Evolutionary conservation across 1,139 yeast species (phyloP), one percentile per base, ranked within the genome.

Genomic region (Geotrichum fermentans): DNA sequence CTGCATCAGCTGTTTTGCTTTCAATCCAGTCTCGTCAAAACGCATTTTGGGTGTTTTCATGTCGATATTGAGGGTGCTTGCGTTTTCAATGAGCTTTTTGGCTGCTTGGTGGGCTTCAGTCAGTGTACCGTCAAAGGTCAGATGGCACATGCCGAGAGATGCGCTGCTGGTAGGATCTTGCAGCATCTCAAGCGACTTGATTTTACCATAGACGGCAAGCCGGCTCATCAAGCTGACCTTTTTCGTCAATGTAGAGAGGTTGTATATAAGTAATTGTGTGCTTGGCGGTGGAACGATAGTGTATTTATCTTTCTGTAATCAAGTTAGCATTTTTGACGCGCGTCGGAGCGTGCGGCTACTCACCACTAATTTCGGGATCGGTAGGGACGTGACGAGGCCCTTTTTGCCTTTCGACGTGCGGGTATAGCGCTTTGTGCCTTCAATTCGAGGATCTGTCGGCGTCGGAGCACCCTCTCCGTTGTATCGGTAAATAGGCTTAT

Each of bases 201-300:
- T 64, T 11, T 75, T 76, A 2, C 96, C 96, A 65, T 73, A 84
- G 33, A 75, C 68, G 39, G 73, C 72, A 54, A 88, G 80, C 54
- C 82, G 82, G 46, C 76, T 69, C 30, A 70, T 64, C 52, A 81
- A 60, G 57, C 74, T 67, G 57, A 73, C 17, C 56, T 72, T 67
- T 58, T 82, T 65, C 57, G 82, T 63, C 55, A 77, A 57, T 61
- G 75, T 54, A 55, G 77, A 66, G 67, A 82, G 69, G 28, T 83
- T 85, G 74, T 88, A 82, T 6, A 88, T 72, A 1, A 88, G 77
- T 33, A 89, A 65, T 58, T 84, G 87, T 3, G 79, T 71, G 3
- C 81, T 75, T 0, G 96, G 96, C 11, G 82, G 79, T 0, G 83
- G 82, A 0, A 95, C 95, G 21, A 88, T 64, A 0, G 95, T 86